Evolutionary conservation across 2,329 filamentous ascomycete genomes (phyloP), one percentile per base, ranked within the genome.

Genomic region (Dactylellina drechsleri): DNA sequence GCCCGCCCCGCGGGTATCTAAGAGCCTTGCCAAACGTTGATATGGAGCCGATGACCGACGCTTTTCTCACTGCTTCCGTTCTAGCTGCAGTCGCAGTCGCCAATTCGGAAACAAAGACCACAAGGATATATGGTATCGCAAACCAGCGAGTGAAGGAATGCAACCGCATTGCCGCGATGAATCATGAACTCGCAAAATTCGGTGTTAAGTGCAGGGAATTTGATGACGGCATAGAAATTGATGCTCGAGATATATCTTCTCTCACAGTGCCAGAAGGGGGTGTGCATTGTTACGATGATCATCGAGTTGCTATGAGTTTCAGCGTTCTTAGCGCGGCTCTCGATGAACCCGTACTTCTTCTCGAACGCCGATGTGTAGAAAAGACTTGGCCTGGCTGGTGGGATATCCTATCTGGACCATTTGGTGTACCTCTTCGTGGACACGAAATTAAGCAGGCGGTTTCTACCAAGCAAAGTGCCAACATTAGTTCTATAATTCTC

Each of bases 341-440:
- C 0, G 90, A 91, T 0, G 82, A 87, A 6, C 87, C 92, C 0
- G 90, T 92, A 0, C 83, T 96, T 15, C 89, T 99, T 60, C 86
- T 92, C 1, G 95, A 99, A 81, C 91, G 93, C 74, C 93, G 97
- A 80, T 99, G 95, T 81, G 92, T 92, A 1, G 93, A 91, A 47
- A 99, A 99, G 85, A 99, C 95, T 1, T 99, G 95, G 95, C 95
- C 95, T 0, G 95, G 94, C 8, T 99, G 95, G 92, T 99, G 95
- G 95, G 95, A 99, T 82, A 88, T 90, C 16, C 83, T 98, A 66
- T 89, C 90, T 20, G 88, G 91, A 78, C 87, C 88, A 13, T 99
- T 97, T 84, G 86, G 89, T 40, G 91, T 91, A 28, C 83, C 86
- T 28, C 84, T 98, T n/a, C 87, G 90, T 74, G 95, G 95, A 12